Evolutionary conservation across 1,284 basidiomycete genomes (phyloP), one percentile per base, ranked within the genome.

Genomic region (Ganoderma leucocontextum): DNA sequence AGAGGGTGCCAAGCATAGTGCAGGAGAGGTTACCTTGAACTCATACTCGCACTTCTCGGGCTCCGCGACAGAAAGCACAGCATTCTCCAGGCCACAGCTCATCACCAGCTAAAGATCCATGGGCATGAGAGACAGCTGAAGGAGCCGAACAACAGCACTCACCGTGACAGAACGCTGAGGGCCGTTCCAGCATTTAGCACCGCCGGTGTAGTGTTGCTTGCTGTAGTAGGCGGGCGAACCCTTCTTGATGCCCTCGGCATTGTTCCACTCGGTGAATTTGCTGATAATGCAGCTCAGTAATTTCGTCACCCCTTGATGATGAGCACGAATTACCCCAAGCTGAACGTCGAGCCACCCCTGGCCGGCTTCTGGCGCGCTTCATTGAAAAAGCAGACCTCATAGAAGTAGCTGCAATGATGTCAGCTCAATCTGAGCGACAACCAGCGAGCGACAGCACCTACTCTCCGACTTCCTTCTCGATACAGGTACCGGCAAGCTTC

Each of bases 1-100:
- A 52, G 65, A 64, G 6, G 67, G 70, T 35, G 94, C 93, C 78
- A 90, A 85, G 80, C 97, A 99, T 42, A 99, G 83, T 0, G 97
- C 97, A 7, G 97, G 98, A 0, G 91, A 91, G 36, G 93, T 95
- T 13, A 90, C 95, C 62, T 91, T 94, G 78, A 98, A 90, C 76
- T 91, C 89, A 78, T 99, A 99, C 81, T 97, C 95, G 83, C 97
- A 99, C 83, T 99, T 99, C 81, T 99, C 97, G 8, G 95, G 86
- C 82, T 99, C 97, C 60, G 89, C 87, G 4, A 99, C 90, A 1
- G 91, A 88, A 15, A 91, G 80, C n/a, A 99, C 80, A 7, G 85
- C 87, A 75, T 99, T 99, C 75, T 95, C 92, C 4, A 87, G 91
- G 1, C 95, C 97, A 76, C 97, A 99, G 4, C 88, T 84, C 63